phyloP scores from a whole-genome alignment of 2,329 filamentous ascomycete species.

The Aspergillus pseudoterreus region DNA sequence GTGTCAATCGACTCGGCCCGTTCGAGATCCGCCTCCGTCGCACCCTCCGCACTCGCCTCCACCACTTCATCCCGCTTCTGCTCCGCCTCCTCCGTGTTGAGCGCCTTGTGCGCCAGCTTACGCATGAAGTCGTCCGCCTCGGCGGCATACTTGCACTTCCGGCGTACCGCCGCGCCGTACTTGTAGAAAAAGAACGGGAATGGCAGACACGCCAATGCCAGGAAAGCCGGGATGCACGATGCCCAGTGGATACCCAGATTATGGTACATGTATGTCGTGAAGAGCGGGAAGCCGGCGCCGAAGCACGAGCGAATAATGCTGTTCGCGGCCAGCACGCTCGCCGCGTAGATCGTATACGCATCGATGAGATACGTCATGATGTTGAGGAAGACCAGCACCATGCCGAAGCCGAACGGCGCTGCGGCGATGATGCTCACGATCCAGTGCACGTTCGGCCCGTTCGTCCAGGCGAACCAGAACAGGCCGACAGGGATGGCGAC shows the following conservation, averaged over 20 bases:
- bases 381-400: constrained; percentile 30
- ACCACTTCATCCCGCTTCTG: constrained; percentile 3
- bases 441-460: constrained; percentile 31
- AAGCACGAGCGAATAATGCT: constrained; percentile 40
- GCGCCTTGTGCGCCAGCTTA: constrained; percentile 17
- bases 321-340: constrained; percentile 36
- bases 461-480: constrained; percentile 34
- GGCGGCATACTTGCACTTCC: constrained; percentile 34
- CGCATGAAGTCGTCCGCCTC: constrained; percentile 29
- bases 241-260: constrained; percentile 43
- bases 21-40: not conserved
- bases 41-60: not conserved
- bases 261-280: constrained; percentile 39
- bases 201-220: constrained; percentile 33
- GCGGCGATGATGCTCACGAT: constrained; percentile 27
- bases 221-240: constrained; percentile 35
- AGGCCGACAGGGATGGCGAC: constrained; percentile 24
- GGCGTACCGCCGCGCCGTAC: constrained; percentile 31
- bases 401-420: constrained; percentile 32
- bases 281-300: constrained; percentile 42
- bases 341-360: constrained; percentile 34
- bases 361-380: constrained; percentile 37
- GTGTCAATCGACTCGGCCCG: constrained; percentile 7
- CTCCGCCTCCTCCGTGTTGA: not conserved
- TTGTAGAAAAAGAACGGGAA: constrained; percentile 39